Conservation (phyloP, 2,329 filamentous ascomycete species). For the Trichoderma oligosporum region DNA sequence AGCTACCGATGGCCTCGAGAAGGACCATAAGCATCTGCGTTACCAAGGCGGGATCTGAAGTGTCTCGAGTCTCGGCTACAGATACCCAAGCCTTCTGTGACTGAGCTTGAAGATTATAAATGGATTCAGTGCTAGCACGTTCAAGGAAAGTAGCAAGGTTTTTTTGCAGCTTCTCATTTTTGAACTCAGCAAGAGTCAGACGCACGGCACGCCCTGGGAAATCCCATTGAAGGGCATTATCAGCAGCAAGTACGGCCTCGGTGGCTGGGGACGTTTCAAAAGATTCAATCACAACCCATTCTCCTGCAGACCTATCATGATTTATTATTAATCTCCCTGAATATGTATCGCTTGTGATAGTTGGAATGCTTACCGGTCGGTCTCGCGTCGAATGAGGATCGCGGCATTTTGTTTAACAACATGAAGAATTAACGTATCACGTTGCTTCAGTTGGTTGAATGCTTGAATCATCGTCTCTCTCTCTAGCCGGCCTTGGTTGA, state of each 20-base stretch:
- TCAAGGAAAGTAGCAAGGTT: conserved; percentile 51
- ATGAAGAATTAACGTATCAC: conserved; percentile 19
- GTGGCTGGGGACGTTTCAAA: conserved; percentile 58
- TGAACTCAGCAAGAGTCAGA: conserved; percentile 37
- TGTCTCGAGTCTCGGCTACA: conserved; percentile 47
- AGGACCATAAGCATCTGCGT: conserved; percentile 14
- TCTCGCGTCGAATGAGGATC: conserved; percentile 27
- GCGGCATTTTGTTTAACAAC: conserved; percentile 33
- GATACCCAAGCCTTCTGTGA: conserved; percentile 50
- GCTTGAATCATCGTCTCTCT: not conserved
- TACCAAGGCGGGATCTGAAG: not conserved
- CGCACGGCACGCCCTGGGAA: conserved; percentile 55
- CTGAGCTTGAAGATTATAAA: conserved; percentile 51
- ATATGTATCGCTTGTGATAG: not conserved
- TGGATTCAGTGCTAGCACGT: conserved; percentile 49
- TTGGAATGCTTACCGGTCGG: conserved; percentile 19
- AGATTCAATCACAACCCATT: conserved; percentile 44
- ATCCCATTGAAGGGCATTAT: conserved; percentile 52
- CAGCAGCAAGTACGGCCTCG: conserved; percentile 51
- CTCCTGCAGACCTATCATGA: conserved; percentile 15
- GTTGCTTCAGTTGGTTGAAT: not conserved
- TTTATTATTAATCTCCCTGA: not conserved
- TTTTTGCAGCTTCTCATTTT: conserved; percentile 40
- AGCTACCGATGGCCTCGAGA: conserved; percentile 6
- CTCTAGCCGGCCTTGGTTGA: conserved; percentile 5